Percentiles rank a stretch among this genome's conserved stretches.
These are phyloP conservation scores for Coccomyxa subellipsoidea DNA, from an alignment of 163 green algal genomes.

Conservation along the genomic window DNA sequence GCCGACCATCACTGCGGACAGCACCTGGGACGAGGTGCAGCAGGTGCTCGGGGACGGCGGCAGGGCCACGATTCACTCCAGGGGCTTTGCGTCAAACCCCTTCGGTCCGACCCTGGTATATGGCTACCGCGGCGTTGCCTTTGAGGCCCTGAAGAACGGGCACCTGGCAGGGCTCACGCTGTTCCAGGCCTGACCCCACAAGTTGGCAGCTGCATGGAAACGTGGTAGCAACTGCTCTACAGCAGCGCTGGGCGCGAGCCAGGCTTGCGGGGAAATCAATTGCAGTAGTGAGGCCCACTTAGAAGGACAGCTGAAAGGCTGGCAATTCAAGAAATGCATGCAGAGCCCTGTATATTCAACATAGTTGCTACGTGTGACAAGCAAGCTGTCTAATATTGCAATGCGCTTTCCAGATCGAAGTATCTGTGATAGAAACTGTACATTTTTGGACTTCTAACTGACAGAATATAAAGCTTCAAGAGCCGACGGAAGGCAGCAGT, in stretches of 20 bases:
- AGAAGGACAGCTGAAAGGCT: neutral
- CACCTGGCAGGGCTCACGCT: slow-evolving; percentile 55
- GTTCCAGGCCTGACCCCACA: slow-evolving; percentile 31
- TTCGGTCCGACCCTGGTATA: slow-evolving; percentile 51
- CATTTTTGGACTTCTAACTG: too few relatives aligned
- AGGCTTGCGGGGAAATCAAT: too few relatives aligned
- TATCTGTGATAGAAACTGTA: too few relatives aligned
- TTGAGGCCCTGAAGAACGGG: slow-evolving; percentile 48
- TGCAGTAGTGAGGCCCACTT: neutral
- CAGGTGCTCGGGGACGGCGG: slow-evolving; percentile 24
- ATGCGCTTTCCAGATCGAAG: neutral
- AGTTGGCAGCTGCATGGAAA: neutral
- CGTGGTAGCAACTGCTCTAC: too few relatives aligned
- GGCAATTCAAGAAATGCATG: neutral
- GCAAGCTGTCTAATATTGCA: neutral
- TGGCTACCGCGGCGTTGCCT: slow-evolving; percentile 50
- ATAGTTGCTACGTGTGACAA: neutral
- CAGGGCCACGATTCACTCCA: slow-evolving; percentile 31
- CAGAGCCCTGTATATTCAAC: neutral
- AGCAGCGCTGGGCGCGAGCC: too few relatives aligned
- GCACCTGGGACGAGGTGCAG: slow-evolving; percentile 24
- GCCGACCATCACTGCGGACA: slow-evolving; percentile 21
- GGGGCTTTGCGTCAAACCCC: slow-evolving; percentile 27
- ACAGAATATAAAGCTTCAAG: too few relatives aligned
- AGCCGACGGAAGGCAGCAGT: too few relatives aligned